Conservation (phyloP, 2,329 filamentous ascomycete species). For the Fusarium albosuccineum region DNA sequence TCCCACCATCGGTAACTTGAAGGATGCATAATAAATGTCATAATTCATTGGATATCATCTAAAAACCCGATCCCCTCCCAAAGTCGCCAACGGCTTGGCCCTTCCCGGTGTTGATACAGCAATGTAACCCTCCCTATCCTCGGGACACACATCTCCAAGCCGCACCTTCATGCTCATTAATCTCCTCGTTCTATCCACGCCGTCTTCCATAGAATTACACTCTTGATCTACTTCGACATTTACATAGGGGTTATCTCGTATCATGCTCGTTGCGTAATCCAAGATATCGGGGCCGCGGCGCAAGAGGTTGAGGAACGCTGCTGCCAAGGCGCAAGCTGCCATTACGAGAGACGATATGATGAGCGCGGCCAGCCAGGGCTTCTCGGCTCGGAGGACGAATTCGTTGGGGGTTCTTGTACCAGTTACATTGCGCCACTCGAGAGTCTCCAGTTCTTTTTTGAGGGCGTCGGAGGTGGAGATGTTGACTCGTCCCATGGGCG, state of each 20-base stretch:
- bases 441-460: neutral
- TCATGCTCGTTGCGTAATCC: conserved; percentile 12
- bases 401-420: conserved; percentile 2
- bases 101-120: conserved; percentile 14
- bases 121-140: conserved; percentile 18
- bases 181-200: conserved; percentile 13
- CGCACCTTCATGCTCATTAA: conserved; percentile 16
- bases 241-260: conserved; percentile 20
- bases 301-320: conserved; percentile 10
- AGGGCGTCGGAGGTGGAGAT: neutral
- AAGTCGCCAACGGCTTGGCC: neutral
- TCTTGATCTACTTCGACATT: neutral
- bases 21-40: too few relatives aligned
- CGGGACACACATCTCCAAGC: conserved; percentile 12
- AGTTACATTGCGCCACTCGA: neutral
- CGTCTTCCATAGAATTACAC: conserved; percentile 15
- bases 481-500: conserved; percentile 11
- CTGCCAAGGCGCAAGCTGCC: conserved; percentile 1
- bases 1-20: too few relatives aligned
- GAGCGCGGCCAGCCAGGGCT: conserved; percentile 10
- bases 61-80: neutral
- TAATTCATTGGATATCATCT: neutral
- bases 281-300: conserved; percentile 18
- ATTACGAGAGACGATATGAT: conserved; percentile 9
- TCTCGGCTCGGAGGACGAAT: neutral